Evolutionary conservation across 176 grass and related monocot genomes (phyloP), one percentile per base, ranked within the genome.

Genomic region (Paspalum vaginatum): DNA sequence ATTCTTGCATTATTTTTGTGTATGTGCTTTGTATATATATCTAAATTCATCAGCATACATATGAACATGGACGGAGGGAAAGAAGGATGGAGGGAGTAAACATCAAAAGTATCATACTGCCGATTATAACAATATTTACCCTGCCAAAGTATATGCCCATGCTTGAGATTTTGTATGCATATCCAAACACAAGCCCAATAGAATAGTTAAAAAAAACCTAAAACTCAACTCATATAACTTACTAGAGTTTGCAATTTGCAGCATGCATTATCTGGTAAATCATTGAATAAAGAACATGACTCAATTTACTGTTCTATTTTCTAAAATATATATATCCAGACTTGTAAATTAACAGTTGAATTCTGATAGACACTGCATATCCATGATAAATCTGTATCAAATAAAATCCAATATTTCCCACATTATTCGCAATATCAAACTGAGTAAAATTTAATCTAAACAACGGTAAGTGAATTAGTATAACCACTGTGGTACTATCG

Each of bases 101-200:
- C 32, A 61, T 21, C 20, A 84, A 61, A 71, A 57, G 40, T 49
- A 52, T 46, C 46, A 41, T 75, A 15, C 72, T 37, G 20, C 9
- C 0, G 20, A 51, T 11, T 75, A 75, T 2, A 45, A 68, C 54
- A 74, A 75, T 38, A 38, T 55, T 42, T 55, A 41, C 16, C 46
- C 56, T 46, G 2, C 5, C 80, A 65, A 42, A 67, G 64, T 59
- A n/a, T 42, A 78, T 62, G 17, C 20, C 57, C 84, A 64, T 52
- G 48, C 63, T 82, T 72, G 61, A 72, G 10, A 78, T 11, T 65
- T 65, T 20, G 66, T 59, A 79, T 77, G 39, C 26, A 21, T 48
- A 87, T 40, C 21, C 37, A 70, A 85, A 61, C 61, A 45, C 43
- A 78, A 62, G 54, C 51, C 15, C 20, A 67, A 79, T 32, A 44